These are phyloP conservation scores for Cutaneotrichosporon cutaneum DNA, from an alignment of 1,284 basidiomycete species.

Conservation along the genomic window DNA sequence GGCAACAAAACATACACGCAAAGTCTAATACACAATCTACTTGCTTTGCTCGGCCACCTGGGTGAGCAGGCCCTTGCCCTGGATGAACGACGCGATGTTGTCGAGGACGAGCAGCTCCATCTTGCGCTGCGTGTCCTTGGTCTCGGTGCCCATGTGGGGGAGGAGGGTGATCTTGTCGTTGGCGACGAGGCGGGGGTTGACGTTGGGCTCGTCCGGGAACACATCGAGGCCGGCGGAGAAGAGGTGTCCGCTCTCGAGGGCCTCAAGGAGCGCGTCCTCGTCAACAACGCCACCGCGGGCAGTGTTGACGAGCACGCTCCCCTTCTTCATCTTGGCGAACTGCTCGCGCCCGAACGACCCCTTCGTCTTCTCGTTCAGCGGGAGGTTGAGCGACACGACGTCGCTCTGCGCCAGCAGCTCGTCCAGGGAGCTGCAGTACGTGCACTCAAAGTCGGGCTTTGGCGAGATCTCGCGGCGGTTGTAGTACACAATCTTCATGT, in stretches of 20 bases:
- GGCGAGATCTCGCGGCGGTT: slow-evolving; percentile 62
- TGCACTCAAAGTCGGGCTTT: slow-evolving; percentile 67
- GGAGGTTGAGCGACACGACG: slow-evolving; percentile 62
- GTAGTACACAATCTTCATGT: slow-evolving; percentile 80
- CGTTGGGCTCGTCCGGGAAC: slow-evolving; percentile 80
- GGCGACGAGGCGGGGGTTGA: slow-evolving; percentile 74
- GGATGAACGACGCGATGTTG: slow-evolving; percentile 47
- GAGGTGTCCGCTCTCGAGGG: slow-evolving; percentile 79
- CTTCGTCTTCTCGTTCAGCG: slow-evolving; percentile 66
- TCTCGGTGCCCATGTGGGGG: slow-evolving; percentile 89
- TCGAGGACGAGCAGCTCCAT: slow-evolving; percentile 48
- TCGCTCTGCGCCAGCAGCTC: slow-evolving; percentile 74
- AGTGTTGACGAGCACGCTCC: slow-evolving; percentile 81
- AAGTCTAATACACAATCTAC: slow-evolving; percentile 15
- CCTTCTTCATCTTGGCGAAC: slow-evolving; percentile 77
- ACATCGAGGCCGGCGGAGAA: slow-evolving; percentile 84
- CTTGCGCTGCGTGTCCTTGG: slow-evolving; percentile 71
- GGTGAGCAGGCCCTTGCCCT: slow-evolving; percentile 47
- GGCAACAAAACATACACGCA: not conserved
- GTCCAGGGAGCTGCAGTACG: slow-evolving; percentile 68
- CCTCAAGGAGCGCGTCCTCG: slow-evolving; percentile 77
- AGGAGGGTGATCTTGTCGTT: slow-evolving; percentile 79
- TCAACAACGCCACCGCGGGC: slow-evolving; percentile 86
- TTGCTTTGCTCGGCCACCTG: slow-evolving; percentile 50
- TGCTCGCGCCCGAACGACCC: slow-evolving; percentile 72